These are phyloP conservation scores for Brassica incana DNA, from an alignment of 345 rosid species.

Conservation along the genomic window DNA sequence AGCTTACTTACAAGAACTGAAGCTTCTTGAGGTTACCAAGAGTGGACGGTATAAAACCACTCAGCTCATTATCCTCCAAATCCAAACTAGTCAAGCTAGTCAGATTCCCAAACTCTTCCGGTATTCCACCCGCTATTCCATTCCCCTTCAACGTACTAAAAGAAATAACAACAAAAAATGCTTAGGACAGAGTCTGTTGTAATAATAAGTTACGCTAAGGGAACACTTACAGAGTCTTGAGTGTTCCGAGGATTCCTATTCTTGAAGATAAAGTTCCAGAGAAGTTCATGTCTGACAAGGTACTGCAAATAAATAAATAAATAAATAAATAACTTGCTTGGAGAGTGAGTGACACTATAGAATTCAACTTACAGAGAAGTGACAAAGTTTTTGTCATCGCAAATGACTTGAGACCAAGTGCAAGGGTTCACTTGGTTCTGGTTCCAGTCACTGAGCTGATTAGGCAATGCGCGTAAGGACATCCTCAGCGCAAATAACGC, in stretches of 20 bases:
- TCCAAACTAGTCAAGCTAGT: constrained; percentile 82
- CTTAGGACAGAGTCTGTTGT: constrained; percentile 1
- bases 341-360: not conserved
- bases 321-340: not conserved
- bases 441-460: constrained; percentile 77
- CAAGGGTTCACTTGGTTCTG: constrained; percentile 84
- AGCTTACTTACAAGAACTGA: constrained; percentile 81
- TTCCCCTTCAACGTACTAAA: constrained; percentile 86
- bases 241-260: constrained; percentile 62
- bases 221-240: constrained; percentile 68
- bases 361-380: constrained; percentile 65
- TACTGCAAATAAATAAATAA: constrained; percentile 44
- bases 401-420: constrained; percentile 83
- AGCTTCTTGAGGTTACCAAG: constrained; percentile 82
- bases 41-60: constrained; percentile 78
- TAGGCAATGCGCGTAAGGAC: constrained; percentile 51
- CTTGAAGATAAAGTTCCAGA: constrained; percentile 73
- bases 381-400: constrained; percentile 56
- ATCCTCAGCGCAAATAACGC: constrained; percentile 58
- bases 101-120: constrained; percentile 82
- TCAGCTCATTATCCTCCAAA: constrained; percentile 76
- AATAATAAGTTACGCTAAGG: not conserved
- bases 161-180: not conserved
- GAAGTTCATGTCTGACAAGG: constrained; percentile 75
- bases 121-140: constrained; percentile 85